Conservation (phyloP, 495 filamentous ascomycete species). For the Neurospora africana region DNA sequence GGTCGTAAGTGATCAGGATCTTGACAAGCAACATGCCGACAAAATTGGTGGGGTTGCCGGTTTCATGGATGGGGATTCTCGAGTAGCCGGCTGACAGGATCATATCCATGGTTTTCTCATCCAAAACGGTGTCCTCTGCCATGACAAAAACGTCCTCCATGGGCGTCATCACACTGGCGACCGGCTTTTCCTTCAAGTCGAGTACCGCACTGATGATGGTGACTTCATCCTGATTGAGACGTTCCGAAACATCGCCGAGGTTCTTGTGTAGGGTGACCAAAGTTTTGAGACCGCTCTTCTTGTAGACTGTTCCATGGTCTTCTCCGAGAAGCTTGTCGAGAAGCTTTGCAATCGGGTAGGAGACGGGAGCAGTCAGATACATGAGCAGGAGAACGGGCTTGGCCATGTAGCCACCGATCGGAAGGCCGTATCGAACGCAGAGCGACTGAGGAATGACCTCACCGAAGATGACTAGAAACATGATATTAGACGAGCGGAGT, state of each 20-base stretch:
- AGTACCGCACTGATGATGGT: constrained; percentile 96
- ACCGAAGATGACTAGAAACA: constrained; percentile 76
- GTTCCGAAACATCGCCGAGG: constrained; percentile 73
- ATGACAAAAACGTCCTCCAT: constrained; percentile 96
- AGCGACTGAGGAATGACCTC: constrained; percentile 93
- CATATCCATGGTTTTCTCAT: constrained; percentile 83
- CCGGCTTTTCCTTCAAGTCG: constrained; percentile 90
- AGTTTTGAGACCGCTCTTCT: constrained; percentile 73
- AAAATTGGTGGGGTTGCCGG: constrained; percentile 75
- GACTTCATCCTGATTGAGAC: constrained; percentile 93
- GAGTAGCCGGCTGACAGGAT: constrained; percentile 93
- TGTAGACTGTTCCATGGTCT: constrained; percentile 91
- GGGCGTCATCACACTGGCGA: constrained; percentile 93
- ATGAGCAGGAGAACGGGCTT: constrained; percentile 81
- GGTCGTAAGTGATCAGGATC: constrained; percentile 96
- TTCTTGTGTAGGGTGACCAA: constrained; percentile 89
- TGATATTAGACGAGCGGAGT: neutral
- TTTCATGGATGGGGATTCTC: constrained; percentile 84
- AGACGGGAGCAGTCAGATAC: constrained; percentile 79
- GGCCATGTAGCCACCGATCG: constrained; percentile 92
- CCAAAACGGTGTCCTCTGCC: constrained; percentile 81
- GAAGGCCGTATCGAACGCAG: constrained; percentile 90
- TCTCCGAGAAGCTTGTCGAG: constrained; percentile 81
- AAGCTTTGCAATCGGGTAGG: constrained; percentile 83
- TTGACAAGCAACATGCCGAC: constrained; percentile 97